Conservation (phyloP, 768 basidiomycete species). For the Zangia roseola region DNA sequence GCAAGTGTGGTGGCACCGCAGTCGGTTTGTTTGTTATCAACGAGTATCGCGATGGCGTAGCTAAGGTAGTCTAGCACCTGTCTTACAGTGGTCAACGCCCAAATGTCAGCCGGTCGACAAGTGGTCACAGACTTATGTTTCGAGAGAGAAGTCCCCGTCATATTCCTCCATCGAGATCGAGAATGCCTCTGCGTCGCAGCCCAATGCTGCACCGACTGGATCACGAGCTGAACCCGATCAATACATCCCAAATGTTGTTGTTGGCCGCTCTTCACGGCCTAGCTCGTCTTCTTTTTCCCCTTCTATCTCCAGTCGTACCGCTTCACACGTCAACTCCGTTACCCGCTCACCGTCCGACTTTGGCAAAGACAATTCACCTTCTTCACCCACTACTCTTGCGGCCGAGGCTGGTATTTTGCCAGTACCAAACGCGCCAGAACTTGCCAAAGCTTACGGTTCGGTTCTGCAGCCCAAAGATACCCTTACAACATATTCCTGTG, state of each 20-base stretch:
- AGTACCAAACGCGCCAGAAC: conserved; percentile 57
- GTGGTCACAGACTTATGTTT: conserved; percentile 81
- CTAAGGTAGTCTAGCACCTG: conserved; percentile 51
- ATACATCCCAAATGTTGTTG: neutral
- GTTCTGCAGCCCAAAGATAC: conserved; percentile 77
- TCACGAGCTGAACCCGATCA: conserved; percentile 5
- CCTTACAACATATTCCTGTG: conserved; percentile 67
- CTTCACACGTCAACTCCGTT: conserved; percentile 56
- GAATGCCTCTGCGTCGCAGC: conserved; percentile 8
- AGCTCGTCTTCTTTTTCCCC: conserved; percentile 33
- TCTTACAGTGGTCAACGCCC: conserved; percentile 56
- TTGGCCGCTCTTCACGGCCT: conserved; percentile 52
- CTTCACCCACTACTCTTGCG: conserved; percentile 43
- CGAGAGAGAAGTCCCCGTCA: conserved; percentile 49
- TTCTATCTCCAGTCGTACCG: conserved; percentile 46
- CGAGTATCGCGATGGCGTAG: conserved; percentile 1
- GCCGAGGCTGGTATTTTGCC: conserved; percentile 62
- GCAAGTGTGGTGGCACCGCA: conserved; percentile 76
- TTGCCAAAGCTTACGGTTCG: conserved; percentile 83
- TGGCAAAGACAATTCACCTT: conserved; percentile 19
- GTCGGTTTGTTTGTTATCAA: conserved; percentile 57
- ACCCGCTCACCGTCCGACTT: conserved; percentile 50
- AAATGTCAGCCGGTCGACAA: conserved; percentile 52
- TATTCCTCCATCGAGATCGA: conserved; percentile 29
- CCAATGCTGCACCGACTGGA: conserved; percentile 8